These are phyloP conservation scores for Acanthamoeba rhysodes DNA, from an alignment of 208 protist species.

Conservation along the genomic window DNA sequence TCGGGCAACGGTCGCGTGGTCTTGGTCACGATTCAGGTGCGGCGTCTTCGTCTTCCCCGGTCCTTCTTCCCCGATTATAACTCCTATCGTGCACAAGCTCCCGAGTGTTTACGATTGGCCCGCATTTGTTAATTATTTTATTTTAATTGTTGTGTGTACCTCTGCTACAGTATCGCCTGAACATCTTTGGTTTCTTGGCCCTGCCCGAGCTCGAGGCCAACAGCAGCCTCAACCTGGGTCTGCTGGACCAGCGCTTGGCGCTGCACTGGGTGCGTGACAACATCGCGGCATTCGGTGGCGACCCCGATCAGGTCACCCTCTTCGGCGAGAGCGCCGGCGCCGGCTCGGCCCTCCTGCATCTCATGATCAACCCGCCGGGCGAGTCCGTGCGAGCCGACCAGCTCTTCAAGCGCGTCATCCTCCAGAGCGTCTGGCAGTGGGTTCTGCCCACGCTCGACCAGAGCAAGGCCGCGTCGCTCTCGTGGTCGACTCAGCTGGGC, in stretches of 20 bases:
- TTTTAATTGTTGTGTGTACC: not conserved
- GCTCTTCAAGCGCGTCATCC: slow-evolving; percentile 32
- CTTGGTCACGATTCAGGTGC: slow-evolving; percentile 32
- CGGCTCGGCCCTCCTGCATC: slow-evolving; percentile 7
- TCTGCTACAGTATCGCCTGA: slow-evolving; percentile 13
- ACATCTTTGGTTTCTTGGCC: slow-evolving; percentile 77
- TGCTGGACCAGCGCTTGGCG: slow-evolving; percentile 73
- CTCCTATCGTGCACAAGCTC: not conserved
- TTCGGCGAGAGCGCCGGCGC: slow-evolving; percentile 45
- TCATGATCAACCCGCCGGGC: slow-evolving; percentile 12
- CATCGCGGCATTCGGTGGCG: slow-evolving; percentile 73
- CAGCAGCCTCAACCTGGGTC: slow-evolving; percentile 21
- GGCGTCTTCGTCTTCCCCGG: not conserved
- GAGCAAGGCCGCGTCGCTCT: not conserved
- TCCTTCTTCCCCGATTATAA: not conserved
- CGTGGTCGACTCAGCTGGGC: not conserved
- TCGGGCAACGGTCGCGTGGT: slow-evolving; percentile 6
- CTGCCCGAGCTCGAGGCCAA: not conserved
- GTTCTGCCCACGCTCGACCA: not conserved
- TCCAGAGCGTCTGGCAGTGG: slow-evolving; percentile 54
- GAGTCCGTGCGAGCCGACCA: not conserved
- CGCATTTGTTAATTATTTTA: too few relatives aligned
- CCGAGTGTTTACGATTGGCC: not conserved
- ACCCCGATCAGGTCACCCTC: slow-evolving; percentile 39
- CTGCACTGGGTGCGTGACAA: slow-evolving; percentile 71